Base-by-base conservation (phyloP, 1,284 basidiomycete genomes). In the Takashimella tepidaria region DNA sequence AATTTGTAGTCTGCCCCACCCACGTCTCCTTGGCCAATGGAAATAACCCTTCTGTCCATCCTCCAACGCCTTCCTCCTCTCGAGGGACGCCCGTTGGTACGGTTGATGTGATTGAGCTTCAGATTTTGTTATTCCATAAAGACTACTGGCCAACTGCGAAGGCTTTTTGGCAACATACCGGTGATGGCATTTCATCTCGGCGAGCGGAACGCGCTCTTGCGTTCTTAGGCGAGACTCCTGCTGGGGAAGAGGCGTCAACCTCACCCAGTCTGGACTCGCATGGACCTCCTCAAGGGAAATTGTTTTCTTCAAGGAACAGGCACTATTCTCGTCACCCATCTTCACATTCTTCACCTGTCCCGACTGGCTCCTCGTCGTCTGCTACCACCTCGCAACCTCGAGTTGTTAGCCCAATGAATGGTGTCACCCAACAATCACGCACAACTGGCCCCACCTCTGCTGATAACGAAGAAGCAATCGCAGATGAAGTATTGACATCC, bases 111-210 rank as follows among this genome's bases (percentile, higher is more conserved):
- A 71, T 83, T 43, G 83, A 86, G 58, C 78, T 93, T 0, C 84
- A 92, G 72, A 88, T 95, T 61, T 85, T 87, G 10, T 78, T 98
- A 20, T 91, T 93, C 73, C 83, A 84, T 4, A 76, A 79, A 12
- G 79, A 83, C n/a, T 72, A 80, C 3, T 87, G 83, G 62, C 69
- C 81, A 1, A 69, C 87, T 4, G 92, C 89, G 12, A 97, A 91
- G 74, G 82, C 90, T 69, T 97, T 93, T 73, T 97, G 95, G 92
- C 93, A 98, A 67, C 93, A 98, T 69, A 86, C 88, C 0, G 95
- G 95, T 0, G 79, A 88, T 59, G 92, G 92, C 0, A 86, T 98
- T 49, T 90, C 88, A 1, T 92, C 89, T 58, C 84, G 95, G 20
- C 76, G 88, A 31, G 92, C 93, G 1, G 91, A 95, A 53, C 79